Evolutionary conservation across 2,329 filamentous ascomycete genomes (phyloP).

Genomic region (Cladosporium sp.): DNA sequence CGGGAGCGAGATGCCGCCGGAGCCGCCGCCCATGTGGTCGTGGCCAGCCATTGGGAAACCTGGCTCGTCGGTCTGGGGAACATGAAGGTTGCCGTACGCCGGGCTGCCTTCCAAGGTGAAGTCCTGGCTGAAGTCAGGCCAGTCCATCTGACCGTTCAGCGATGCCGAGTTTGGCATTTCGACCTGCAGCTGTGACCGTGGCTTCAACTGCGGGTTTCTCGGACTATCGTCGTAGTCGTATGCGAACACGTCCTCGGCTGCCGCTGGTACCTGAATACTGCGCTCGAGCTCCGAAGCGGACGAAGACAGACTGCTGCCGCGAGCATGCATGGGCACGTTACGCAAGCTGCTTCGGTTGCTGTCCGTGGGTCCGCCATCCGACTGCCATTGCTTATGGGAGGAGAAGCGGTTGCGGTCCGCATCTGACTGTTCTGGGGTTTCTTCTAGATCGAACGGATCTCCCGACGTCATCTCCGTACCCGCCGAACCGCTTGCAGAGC

Average conservation of each 20-base stretch:
- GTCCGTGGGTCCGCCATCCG: conserved; percentile 24
- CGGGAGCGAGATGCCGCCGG: conserved; percentile 14
- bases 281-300: conserved; percentile 26
- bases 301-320: conserved; percentile 28
- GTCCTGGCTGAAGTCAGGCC: conserved; percentile 16
- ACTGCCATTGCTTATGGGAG: conserved; percentile 31
- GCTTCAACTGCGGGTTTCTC: background rate
- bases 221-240: conserved; percentile 17
- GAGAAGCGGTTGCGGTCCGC: conserved; percentile 29
- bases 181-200: background rate
- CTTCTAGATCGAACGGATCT: conserved; percentile 46
- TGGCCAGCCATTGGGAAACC: conserved; percentile 13
- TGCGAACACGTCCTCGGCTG: conserved; percentile 17
- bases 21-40: conserved; percentile 1
- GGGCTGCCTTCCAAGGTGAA: conserved; percentile 16
- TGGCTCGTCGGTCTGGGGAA: conserved; percentile 14
- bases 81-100: conserved; percentile 3
- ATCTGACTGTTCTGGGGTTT: conserved; percentile 27
- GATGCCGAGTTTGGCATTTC: background rate
- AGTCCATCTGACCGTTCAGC: conserved; percentile 13
- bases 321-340: conserved; percentile 27
- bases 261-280: conserved; percentile 14
- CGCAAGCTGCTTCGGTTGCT: conserved; percentile 23
- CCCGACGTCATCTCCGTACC: conserved; percentile 37
- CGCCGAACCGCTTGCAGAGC: conserved; percentile 30